phyloP scores from a whole-genome alignment of 2,329 filamentous ascomycete species.

The Diaporthe sp. region DNA sequence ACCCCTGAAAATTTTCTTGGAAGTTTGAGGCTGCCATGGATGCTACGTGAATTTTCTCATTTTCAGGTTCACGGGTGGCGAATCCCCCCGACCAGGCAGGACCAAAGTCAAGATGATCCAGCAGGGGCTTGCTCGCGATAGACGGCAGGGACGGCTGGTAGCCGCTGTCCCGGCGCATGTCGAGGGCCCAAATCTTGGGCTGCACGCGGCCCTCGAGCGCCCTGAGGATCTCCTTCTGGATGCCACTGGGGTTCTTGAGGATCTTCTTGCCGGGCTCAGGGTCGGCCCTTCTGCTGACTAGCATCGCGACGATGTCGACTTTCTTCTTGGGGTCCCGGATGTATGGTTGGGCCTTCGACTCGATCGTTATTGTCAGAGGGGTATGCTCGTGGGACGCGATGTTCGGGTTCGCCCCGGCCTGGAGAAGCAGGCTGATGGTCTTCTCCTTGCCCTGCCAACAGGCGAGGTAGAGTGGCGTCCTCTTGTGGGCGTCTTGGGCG shows the following conservation, averaged over 20 bases:
- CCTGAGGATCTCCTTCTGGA: slow-evolving; percentile 9
- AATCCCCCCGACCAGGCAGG: background rate
- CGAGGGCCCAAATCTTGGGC: background rate
- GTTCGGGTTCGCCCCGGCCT: slow-evolving; percentile 30
- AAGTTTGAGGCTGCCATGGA: too few species aligned
- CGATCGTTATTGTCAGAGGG: slow-evolving; percentile 21
- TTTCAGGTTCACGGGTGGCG: too few species aligned
- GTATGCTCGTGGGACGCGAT: slow-evolving; percentile 1
- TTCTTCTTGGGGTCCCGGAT: background rate
- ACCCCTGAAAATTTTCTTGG: too few species aligned
- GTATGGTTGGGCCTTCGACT: slow-evolving; percentile 12
- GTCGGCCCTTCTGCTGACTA: slow-evolving; percentile 26
- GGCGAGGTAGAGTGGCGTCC: slow-evolving; percentile 30
- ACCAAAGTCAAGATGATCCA: slow-evolving; percentile 13
- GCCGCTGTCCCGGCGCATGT: slow-evolving; percentile 7
- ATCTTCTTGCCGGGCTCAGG: background rate
- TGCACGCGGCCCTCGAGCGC: slow-evolving; percentile 10
- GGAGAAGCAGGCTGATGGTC: slow-evolving; percentile 30
- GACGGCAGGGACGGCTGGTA: slow-evolving; percentile 24
- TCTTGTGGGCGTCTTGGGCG: slow-evolving; percentile 30
- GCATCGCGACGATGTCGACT: slow-evolving; percentile 1
- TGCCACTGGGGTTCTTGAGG: background rate
- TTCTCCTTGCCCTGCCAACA: slow-evolving; percentile 22
- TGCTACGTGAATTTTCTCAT: too few species aligned
- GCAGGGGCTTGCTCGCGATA: background rate